Evolutionary conservation across 805 yeast genomes (phyloP).

Genomic region (Debaryomyces tyrocola): DNA sequence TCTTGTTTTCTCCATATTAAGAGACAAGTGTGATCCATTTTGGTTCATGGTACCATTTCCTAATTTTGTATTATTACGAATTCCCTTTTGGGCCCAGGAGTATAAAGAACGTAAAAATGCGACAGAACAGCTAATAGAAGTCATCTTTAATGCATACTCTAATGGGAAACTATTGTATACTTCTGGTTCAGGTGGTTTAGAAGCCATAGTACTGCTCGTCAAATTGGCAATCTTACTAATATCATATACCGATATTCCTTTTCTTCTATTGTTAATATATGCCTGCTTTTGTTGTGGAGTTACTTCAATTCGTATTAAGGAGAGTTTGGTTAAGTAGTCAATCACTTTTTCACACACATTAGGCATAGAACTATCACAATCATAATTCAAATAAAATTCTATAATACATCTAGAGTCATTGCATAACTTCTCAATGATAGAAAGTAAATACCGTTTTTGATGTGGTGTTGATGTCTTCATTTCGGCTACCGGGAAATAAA

Average conservation of each 20-base stretch:
- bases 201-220: conserved; percentile 64
- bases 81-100: conserved; percentile 79
- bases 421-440: conserved; percentile 78
- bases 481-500: conserved; percentile 91
- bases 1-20: conserved; percentile 18
- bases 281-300: conserved; percentile 65
- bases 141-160: conserved; percentile 82
- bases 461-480: conserved; percentile 89
- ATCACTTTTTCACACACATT: conserved; percentile 83
- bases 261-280: conserved; percentile 37
- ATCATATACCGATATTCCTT: conserved; percentile 72
- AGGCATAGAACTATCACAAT: conserved; percentile 80
- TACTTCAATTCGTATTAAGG: conserved; percentile 70
- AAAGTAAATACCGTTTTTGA: conserved; percentile 84
- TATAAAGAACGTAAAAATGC: conserved; percentile 78
- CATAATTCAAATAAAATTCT: conserved; percentile 92
- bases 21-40: conserved; percentile 13
- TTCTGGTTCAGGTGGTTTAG: conserved; percentile 57
- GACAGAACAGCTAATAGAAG: conserved; percentile 76
- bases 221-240: conserved; percentile 72
- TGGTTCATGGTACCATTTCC: conserved; percentile 3
- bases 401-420: conserved; percentile 87
- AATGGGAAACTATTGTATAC: conserved; percentile 58
- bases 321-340: conserved; percentile 70
- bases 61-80: conserved; percentile 10